Conservation (phyloP, 2,329 filamentous ascomycete species). For the Allantophomopsis cytisporea region DNA sequence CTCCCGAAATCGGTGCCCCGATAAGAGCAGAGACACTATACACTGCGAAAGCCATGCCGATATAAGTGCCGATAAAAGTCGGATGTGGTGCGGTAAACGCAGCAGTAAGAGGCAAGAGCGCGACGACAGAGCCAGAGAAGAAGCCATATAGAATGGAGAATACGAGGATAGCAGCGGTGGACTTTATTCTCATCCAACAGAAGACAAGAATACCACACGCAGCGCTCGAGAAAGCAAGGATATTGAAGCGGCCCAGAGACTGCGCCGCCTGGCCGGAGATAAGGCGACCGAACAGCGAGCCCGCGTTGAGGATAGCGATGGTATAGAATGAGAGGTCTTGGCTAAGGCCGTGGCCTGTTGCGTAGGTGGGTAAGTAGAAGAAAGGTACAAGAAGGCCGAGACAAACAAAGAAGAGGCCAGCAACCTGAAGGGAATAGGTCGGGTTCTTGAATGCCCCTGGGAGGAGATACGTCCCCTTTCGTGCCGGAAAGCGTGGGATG, state of each 20-base stretch:
- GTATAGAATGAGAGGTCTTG: slow-evolving; percentile 8
- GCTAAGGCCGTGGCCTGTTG: slow-evolving; percentile 4
- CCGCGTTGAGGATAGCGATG: slow-evolving; percentile 8
- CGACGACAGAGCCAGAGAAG: slow-evolving; percentile 7
- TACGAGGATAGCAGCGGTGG: slow-evolving; percentile 4
- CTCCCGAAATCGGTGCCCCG: slow-evolving; percentile 31
- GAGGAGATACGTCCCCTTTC: slow-evolving; percentile 22
- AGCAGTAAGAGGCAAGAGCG: not conserved
- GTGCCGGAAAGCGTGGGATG: slow-evolving; percentile 27
- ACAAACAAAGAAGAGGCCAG: slow-evolving; percentile 28
- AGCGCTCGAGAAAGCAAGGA: slow-evolving; percentile 18
- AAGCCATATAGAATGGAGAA: slow-evolving; percentile 8
- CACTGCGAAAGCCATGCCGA: slow-evolving; percentile 34
- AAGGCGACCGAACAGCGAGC: slow-evolving; percentile 9
- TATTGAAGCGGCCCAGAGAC: slow-evolving; percentile 9
- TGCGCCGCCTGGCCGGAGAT: slow-evolving; percentile 9
- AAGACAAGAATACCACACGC: slow-evolving; percentile 4
- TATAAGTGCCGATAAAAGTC: slow-evolving; percentile 39
- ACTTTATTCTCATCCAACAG: slow-evolving; percentile 5
- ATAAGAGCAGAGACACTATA: slow-evolving; percentile 29
- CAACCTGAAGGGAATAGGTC: slow-evolving; percentile 18
- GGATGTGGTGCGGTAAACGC: slow-evolving; percentile 23
- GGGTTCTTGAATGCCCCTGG: slow-evolving; percentile 25
- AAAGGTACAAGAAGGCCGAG: slow-evolving; percentile 10
- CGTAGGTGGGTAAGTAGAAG: slow-evolving; percentile 9